A percentile compares a stretch with the other conserved stretches of the same genome.
Evolutionary conservation across 2,329 filamentous ascomycete species (phyloP).

Genomic region (Fusarium devonianum): DNA sequence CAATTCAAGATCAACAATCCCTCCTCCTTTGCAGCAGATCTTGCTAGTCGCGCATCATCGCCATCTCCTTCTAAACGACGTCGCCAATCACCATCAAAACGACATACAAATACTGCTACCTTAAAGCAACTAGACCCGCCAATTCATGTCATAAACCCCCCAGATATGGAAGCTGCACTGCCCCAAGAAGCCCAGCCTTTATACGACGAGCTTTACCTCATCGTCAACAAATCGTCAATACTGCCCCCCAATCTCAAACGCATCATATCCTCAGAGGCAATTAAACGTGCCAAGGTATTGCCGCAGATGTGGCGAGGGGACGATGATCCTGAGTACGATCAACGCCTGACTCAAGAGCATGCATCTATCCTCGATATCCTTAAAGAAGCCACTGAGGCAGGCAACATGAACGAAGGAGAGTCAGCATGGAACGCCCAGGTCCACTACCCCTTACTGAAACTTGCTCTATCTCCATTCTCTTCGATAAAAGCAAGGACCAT

Average conservation of each 20-base stretch:
- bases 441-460: conserved; percentile 6
- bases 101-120: conserved; percentile 1
- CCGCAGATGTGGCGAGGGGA: conserved; percentile 1
- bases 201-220: not conserved
- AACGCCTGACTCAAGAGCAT: not conserved
- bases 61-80: not conserved
- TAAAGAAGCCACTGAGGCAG: not conserved
- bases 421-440: conserved; percentile 5
- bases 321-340: not conserved
- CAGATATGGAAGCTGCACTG: not conserved
- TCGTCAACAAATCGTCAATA: not conserved
- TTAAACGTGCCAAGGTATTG: not conserved
- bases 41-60: not conserved
- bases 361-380: not conserved
- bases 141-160: not conserved
- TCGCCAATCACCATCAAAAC: not conserved
- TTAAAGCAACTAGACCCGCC: not conserved
- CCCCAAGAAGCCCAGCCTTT: not conserved
- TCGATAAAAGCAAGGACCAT: not conserved
- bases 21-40: not conserved
- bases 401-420: conserved; percentile 1
- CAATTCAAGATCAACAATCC: not conserved
- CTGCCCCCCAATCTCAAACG: not conserved
- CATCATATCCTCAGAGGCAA: not conserved
- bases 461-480: not conserved